phyloP scores from a whole-genome alignment of 306 rosid species.

The Cucurbita pepo region DNA sequence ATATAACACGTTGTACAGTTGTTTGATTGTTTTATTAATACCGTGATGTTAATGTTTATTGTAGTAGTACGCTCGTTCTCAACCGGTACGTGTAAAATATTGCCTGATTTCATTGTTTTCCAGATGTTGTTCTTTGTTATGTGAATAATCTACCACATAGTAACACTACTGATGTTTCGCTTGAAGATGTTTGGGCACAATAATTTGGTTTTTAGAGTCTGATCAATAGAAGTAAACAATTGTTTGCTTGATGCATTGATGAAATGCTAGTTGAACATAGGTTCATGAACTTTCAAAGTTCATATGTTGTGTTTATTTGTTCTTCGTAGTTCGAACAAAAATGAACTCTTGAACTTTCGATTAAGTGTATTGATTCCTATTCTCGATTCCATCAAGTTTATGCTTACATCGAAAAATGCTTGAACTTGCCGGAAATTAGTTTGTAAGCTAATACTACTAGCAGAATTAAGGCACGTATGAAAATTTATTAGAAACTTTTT shows the following conservation, averaged over 20 bases:
- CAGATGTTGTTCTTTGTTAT: background rate
- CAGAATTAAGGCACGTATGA: no score
- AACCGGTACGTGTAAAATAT: background rate
- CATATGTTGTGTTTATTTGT: no score
- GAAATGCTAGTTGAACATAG: no score
- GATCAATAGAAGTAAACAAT: background rate
- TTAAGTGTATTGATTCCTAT: no score
- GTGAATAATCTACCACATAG: background rate
- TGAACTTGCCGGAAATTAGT: no score
- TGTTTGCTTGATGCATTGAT: background rate
- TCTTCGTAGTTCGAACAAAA: no score
- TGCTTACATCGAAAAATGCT: no score
- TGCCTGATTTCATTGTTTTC: background rate
- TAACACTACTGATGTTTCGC: background rate
- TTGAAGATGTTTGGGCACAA: background rate
- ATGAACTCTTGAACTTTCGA: no score
- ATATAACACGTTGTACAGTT: background rate
- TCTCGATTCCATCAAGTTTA: no score
- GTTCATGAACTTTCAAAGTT: no score
- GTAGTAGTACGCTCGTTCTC: background rate
- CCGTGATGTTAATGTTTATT: background rate
- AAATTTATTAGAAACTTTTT: no score
- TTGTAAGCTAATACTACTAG: no score
- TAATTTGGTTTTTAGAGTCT: background rate
- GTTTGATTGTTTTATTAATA: background rate